These are phyloP conservation scores for Arthrinium puccinioides DNA, from an alignment of 2,329 filamentous ascomycete genomes.

Conservation along the genomic window DNA sequence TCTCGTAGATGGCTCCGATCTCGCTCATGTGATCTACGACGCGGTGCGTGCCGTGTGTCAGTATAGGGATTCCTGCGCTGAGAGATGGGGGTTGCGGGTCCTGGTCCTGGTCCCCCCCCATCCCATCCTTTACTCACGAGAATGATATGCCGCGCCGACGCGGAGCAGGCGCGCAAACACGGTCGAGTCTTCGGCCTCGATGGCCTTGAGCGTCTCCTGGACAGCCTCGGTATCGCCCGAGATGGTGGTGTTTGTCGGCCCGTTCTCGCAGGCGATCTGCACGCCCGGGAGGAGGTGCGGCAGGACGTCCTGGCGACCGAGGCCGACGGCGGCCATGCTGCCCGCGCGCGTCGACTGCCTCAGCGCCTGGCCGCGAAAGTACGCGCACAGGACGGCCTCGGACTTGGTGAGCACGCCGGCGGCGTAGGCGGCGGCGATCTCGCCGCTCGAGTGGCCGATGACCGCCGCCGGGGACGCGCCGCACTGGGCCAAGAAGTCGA, in stretches of 20 bases:
- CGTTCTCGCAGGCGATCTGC: not conserved
- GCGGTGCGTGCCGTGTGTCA: not conserved
- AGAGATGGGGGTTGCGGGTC: not conserved
- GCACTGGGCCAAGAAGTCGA: slow-evolving; percentile 22
- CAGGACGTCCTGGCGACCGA: not conserved
- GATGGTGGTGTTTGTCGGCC: not conserved
- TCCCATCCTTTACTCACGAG: not conserved
- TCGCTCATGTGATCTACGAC: not conserved
- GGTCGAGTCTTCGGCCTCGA: not conserved
- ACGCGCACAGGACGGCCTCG: slow-evolving; percentile 13
- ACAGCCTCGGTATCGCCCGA: slow-evolving; percentile 5
- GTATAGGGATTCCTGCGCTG: not conserved
- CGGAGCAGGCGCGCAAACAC: not conserved
- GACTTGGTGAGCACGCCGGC: slow-evolving; percentile 3
- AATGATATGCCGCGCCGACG: slow-evolving; percentile 2
- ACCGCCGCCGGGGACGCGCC: not conserved
- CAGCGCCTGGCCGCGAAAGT: slow-evolving; percentile 12
- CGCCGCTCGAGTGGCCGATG: not conserved
- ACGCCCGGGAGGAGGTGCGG: not conserved
- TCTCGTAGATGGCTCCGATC: not conserved
- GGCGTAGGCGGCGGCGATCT: not conserved
- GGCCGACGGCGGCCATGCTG: not conserved
- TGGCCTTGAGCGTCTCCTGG: slow-evolving; percentile 9
- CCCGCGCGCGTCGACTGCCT: not conserved
- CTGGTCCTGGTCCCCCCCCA: no score